Evolutionary conservation across 2,329 filamentous ascomycete species (phyloP), one percentile per base, ranked within the genome.

Genomic region (Fusarium udum): DNA sequence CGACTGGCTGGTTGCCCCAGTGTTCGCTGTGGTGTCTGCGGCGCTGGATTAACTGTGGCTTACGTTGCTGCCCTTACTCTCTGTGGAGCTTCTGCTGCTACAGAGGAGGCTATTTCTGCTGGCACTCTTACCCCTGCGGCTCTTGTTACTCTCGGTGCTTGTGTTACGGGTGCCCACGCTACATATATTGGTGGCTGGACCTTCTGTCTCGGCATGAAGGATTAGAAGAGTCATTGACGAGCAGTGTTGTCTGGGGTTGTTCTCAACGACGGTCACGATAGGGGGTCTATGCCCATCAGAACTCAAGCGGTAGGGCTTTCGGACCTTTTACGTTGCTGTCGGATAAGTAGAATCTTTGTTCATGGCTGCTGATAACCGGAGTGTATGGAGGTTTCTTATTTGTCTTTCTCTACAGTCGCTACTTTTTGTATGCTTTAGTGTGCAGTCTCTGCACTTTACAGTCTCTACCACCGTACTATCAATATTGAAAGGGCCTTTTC

Each of bases 21-120:
- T 20, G 12, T 14, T 24, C 63, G 59, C 36, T 66, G 63, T 43
- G 32, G 26, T n/a, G 51, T 63, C 42, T 66, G 59, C 36, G 51
- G 20, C 10, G 28, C 51, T n/a, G 59, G 58, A 8, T 28, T 66
- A 15, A 63, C 37, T 16, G 22, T 45, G 1, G 42, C 58, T 32
- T 62, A 62, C 20, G 58, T 51, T 43, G 43, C 59, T 42, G 63
- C 39, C 4, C 36, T 66, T 15, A 51, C 58, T 31, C 36, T 7
- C 22, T 66, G 63, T 20, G 63, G 49, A 45, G 31, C 63, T 26
- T 24, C 22, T 15, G 42, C 58, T 37, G 36, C 40, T 14, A 57
- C 58, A 14, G 64, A 49, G 24, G 64, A 66, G 20, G 49, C 58
- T 18, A 51, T 59, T n/a, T 51, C 32, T 18, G 32, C 32, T 18